Base-by-base conservation (phyloP, 768 basidiomycete species). In the Nidularia sp. region DNA sequence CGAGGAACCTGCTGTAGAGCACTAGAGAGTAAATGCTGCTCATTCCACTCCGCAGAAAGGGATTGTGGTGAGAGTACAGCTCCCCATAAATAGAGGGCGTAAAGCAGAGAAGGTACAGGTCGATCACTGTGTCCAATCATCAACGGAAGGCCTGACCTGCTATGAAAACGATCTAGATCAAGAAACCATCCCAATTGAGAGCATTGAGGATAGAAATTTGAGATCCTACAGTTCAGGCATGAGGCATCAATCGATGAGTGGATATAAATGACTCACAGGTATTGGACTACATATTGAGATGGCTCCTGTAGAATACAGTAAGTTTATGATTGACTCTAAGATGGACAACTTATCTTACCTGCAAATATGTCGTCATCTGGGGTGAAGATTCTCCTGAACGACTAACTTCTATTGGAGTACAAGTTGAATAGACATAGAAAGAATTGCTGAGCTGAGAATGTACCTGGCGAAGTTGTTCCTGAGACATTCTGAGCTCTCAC, bases 111-210 rank as follows among this genome's bases (percentile, higher is more conserved):
- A 4, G 74, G 70, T 0, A 67, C 53, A 5, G 70, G 70, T 1
- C 70, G 63, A n/a, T 54, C 52, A 44, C 60, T 53, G 72, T 71
- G 45, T 55, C 70, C 60, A 34, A 55, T 54, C 3, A 61, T 60
- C 10, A 66, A 54, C 18, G 59, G 55, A 18, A 67, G 68, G n/a
- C 70, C 59, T 5, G 57, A 66, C 34, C 56, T 60, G 44, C 65
- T 57, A 1, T 69, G 66, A 51, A 86, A 80, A 3, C 76, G 72
- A 5, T 67, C 60, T 3, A 64, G 42, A 52, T 80, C 62, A 44
- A 86, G 69, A 63, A 84, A 86, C 50, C 84, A 77, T 1, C 79
- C 80, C 45, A 82, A 61, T 22, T 77, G 72, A 12, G 73, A 63
- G 0, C 72, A 67, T 33, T 77, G 63, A n/a, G 66, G 65, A 3